Percentiles rank a stretch among this genome's conserved stretches.
Evolutionary conservation across 2,329 filamentous ascomycete species (phyloP).

Genomic region (Pseudogymnoascus sp.): DNA sequence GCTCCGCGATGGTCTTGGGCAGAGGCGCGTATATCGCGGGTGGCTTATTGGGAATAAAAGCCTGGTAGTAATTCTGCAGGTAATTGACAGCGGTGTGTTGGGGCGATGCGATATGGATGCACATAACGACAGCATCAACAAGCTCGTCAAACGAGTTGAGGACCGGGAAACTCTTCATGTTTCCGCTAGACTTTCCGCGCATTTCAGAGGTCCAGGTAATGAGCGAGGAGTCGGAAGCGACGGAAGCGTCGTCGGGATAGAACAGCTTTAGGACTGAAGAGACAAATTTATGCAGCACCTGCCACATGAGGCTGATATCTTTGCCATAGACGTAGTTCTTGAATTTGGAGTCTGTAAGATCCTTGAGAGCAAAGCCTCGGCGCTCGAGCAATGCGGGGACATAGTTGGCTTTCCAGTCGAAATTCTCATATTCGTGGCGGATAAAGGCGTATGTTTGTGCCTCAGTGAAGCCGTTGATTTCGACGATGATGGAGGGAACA

Average conservation of each 20-base stretch:
- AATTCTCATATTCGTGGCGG: constrained; percentile 35
- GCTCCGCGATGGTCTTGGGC: constrained; percentile 27
- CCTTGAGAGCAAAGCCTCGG: constrained; percentile 37
- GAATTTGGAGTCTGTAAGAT: constrained; percentile 33
- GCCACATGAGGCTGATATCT: constrained; percentile 40
- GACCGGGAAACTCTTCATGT: constrained; percentile 37
- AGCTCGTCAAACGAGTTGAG: constrained; percentile 37
- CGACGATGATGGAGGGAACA: constrained; percentile 38
- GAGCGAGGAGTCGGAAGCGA: constrained; percentile 30
- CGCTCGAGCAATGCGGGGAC: constrained; percentile 38
- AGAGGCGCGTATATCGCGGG: constrained; percentile 31
- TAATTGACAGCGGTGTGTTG: constrained; percentile 47
- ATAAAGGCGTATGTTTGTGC: constrained; percentile 34
- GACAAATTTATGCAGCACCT: constrained; percentile 36
- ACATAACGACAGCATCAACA: constrained; percentile 42
- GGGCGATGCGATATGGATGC: constrained; percentile 44
- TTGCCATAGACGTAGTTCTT: constrained; percentile 43
- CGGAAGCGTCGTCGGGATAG: constrained; percentile 29
- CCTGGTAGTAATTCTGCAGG: constrained; percentile 43
- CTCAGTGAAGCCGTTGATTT: constrained; percentile 36
- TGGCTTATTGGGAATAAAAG: constrained; percentile 41
- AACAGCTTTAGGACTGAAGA: constrained; percentile 30
- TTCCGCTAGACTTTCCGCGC: constrained; percentile 29
- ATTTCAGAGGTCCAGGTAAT: constrained; percentile 37
- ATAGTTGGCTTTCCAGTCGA: constrained; percentile 39